Evolutionary conservation across 2,329 filamentous ascomycete species (phyloP), one percentile per base, ranked within the genome.

Genomic region (Beauveria sp.): DNA sequence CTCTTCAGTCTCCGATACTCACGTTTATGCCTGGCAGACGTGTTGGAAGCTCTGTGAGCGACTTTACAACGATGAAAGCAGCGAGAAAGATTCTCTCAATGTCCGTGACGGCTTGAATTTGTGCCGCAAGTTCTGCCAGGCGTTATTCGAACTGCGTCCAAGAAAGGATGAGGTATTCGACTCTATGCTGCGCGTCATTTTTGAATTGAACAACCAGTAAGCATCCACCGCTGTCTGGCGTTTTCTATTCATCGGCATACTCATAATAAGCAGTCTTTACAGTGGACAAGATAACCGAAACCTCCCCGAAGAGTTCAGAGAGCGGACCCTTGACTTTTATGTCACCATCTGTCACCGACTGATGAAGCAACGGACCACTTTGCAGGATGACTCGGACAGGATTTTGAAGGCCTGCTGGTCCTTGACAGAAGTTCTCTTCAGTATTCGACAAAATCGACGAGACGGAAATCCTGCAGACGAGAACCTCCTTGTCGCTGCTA

Each of bases 1-100:
- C 51, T 38, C 50, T n/a, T 61, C 59, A 14, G 43, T 48, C 43
- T 88, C 88, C 1, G 88, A 91, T 66, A 84, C 88, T 31, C 90
- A 96, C 70, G 91, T 96, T 71, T 88, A 89, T 68, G 92, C 93
- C 0, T 97, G 93, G 93, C 91, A 90, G 73, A 90, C 89, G 64
- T 98, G 93, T 75, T 98, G 93, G 93, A 89, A 88, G 68, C 79
- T 98, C 26, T 98, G 93, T 71, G 91, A 96, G 71, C 88, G 89
- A 62, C 82, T 98, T 3, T 97, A 97, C 71, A 85, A 92, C 64
- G 91, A 88, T 66, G 83, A 88, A 57, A 86, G 93, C 61, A 88
- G 92, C 65, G 82, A 88, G 59, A 79, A 85, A 38, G 83, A 87
- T 58, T 75, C 75, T n/a, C 83, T 84, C 38, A 86, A 88, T 64